Evolutionary conservation across 2,329 filamentous ascomycete species (phyloP).

Genomic region (Coleophoma cylindrospora): DNA sequence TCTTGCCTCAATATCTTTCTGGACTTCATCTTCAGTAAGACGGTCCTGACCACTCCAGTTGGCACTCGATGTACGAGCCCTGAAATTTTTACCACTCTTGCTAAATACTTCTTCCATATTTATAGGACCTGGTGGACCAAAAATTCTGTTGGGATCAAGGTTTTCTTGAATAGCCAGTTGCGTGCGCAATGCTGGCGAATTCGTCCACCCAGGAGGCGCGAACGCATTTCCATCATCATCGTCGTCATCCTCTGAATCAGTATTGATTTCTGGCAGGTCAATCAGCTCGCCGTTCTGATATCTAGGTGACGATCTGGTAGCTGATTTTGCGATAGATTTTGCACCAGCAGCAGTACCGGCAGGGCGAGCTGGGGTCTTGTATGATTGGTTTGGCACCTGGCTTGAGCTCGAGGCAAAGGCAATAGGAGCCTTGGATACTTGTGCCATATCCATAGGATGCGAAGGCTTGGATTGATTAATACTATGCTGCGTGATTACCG

Average conservation of each 20-base stretch:
- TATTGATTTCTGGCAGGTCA: constrained; percentile 89
- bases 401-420: constrained; percentile 74
- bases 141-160: constrained; percentile 79
- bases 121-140: constrained; percentile 81
- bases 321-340: constrained; percentile 42
- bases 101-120: constrained; percentile 97
- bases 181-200: constrained; percentile 75
- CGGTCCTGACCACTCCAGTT: constrained; percentile 84
- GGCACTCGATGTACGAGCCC: constrained; percentile 85
- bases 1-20: constrained; percentile 71
- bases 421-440: constrained; percentile 83
- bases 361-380: constrained; percentile 66
- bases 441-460: constrained; percentile 78
- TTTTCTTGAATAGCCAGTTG: constrained; percentile 78
- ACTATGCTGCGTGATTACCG: constrained; percentile 62
- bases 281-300: constrained; percentile 89
- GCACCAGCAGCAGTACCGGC: constrained; percentile 26
- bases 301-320: constrained; percentile 70
- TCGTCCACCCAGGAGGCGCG: constrained; percentile 75
- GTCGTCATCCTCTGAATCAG: constrained; percentile 87
- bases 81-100: constrained; percentile 79
- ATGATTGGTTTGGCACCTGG: constrained; percentile 41
- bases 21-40: constrained; percentile 83
- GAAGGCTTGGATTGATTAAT: constrained; percentile 54
- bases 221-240: constrained; percentile 56